Percentiles rank a stretch among this genome's conserved stretches.
Conservation (phyloP, 2,329 filamentous ascomycete genomes). For the Rutstroemia sydowiana region DNA sequence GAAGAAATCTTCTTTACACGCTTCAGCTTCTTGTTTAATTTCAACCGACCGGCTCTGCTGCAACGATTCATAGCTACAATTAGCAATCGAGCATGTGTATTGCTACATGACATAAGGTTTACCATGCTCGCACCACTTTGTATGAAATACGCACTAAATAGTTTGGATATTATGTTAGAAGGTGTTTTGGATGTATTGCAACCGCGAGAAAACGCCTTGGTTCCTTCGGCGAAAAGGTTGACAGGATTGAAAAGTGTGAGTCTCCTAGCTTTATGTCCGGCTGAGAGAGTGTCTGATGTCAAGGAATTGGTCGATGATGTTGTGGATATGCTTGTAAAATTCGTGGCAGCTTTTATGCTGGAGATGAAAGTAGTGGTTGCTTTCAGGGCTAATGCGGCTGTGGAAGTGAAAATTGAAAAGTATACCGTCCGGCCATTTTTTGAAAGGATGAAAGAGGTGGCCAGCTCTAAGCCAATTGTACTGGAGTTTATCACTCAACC, state of each 20-base stretch:
- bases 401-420: too few species aligned
- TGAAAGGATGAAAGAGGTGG: too few species aligned
- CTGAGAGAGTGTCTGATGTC: too few species aligned
- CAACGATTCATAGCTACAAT: not conserved
- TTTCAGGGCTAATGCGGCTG: too few species aligned
- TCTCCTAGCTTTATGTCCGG: not conserved
- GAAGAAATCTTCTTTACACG: not conserved
- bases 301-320: not conserved
- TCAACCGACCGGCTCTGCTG: too few species aligned
- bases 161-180: not conserved
- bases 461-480: too few species aligned
- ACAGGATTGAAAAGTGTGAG: not conserved
- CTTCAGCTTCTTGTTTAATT: not conserved
- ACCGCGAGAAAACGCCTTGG: not conserved
- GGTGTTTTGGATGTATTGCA: not conserved
- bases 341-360: not conserved
- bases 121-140: too few species aligned
- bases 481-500: too few species aligned
- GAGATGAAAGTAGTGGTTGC: too few species aligned
- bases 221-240: not conserved
- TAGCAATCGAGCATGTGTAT: not conserved
- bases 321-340: not conserved
- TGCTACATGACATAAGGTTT: not conserved
- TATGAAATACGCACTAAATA: too few species aligned
- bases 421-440: too few species aligned